A percentile compares a stretch with the other conserved stretches of the same genome.
These are phyloP conservation scores for Leishmania major DNA, from an alignment of 208 protist species.

Conservation along the genomic window DNA sequence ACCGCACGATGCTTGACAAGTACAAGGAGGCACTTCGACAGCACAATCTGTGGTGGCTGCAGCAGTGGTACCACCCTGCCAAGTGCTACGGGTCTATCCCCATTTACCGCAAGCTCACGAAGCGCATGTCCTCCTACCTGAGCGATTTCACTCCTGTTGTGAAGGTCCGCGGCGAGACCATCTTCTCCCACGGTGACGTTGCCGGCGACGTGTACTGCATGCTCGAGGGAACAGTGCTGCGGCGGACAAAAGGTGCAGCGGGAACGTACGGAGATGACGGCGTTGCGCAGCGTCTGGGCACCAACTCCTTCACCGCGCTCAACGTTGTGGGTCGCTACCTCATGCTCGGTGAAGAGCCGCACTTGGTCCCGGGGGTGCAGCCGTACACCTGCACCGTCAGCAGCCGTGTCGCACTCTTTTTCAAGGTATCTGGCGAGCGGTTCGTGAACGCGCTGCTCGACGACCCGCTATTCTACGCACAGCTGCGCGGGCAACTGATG, in stretches of 20 bases:
- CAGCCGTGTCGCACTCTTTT: slow-evolving; percentile 76
- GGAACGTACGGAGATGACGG: slow-evolving; percentile 46
- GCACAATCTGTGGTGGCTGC: slow-evolving; percentile 53
- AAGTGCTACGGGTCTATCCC: slow-evolving; percentile 64
- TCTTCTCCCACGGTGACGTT: slow-evolving; percentile 76
- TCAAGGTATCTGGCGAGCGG: slow-evolving; percentile 58
- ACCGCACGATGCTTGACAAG: slow-evolving; percentile 52
- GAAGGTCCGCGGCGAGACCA: slow-evolving; percentile 59
- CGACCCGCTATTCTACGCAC: slow-evolving; percentile 63
- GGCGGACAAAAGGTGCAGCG: slow-evolving; percentile 41
- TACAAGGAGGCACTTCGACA: slow-evolving; percentile 53
- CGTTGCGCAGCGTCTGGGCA: slow-evolving; percentile 53
- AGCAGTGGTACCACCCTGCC: slow-evolving; percentile 42
- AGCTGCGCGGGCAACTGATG: slow-evolving; percentile 67
- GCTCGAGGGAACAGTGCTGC: slow-evolving; percentile 72
- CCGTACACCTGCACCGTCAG: slow-evolving; percentile 76
- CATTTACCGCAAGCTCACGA: slow-evolving; percentile 71
- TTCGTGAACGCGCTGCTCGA: slow-evolving; percentile 87
- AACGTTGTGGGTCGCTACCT: slow-evolving; percentile 65
- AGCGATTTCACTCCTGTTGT: slow-evolving; percentile 73
- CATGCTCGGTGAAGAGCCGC: slow-evolving; percentile 85
- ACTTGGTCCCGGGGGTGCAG: slow-evolving; percentile 72
- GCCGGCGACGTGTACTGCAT: slow-evolving; percentile 83
- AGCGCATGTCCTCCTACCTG: slow-evolving; percentile 46
- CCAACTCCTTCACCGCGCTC: slow-evolving; percentile 62